These are phyloP conservation scores for Acrodontium crateriforme DNA, from an alignment of 2,329 filamentous ascomycete genomes.

Conservation along the genomic window DNA sequence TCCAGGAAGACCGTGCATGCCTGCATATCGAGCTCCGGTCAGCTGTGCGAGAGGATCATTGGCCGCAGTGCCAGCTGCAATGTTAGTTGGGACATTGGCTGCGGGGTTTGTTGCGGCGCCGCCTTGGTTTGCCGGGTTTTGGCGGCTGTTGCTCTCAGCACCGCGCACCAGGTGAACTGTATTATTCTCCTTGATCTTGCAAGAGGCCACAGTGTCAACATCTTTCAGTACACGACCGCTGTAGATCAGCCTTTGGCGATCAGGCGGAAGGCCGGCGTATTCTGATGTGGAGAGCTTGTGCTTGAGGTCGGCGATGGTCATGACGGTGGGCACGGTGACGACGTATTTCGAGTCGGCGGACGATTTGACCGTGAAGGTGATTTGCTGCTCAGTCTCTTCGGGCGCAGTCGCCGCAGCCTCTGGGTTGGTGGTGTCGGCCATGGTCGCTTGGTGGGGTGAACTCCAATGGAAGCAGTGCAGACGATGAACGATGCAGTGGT, in stretches of 20 bases:
- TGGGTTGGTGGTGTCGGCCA: conserved; percentile 41
- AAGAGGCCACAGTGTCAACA: conserved; percentile 65
- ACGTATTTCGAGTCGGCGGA: conserved; percentile 77
- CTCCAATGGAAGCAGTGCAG: too few relatives aligned
- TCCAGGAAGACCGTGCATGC: conserved; percentile 76
- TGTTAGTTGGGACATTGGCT: conserved; percentile 56
- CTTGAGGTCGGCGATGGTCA: conserved; percentile 77
- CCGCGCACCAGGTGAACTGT: conserved; percentile 96
- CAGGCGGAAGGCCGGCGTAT: conserved; percentile 72
- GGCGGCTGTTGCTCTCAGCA: conserved; percentile 68
- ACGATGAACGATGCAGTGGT: too few relatives aligned
- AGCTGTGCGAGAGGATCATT: conserved; percentile 84
- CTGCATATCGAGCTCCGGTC: conserved; percentile 86
- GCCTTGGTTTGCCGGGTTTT: conserved; percentile 40
- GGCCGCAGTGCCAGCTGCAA: conserved; percentile 62
- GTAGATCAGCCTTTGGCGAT: conserved; percentile 91
- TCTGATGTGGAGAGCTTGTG: conserved; percentile 68
- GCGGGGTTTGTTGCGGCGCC: conserved; percentile 32
- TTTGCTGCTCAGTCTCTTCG: conserved; percentile 49
- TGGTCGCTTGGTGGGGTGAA: too few relatives aligned
- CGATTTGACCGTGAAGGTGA: conserved; percentile 97
- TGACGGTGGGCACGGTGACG: conserved; percentile 64
- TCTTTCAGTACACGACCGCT: conserved; percentile 96
- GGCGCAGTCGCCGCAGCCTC: conserved; percentile 40
- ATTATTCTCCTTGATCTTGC: conserved; percentile 93